These are phyloP conservation scores for Saccharomyces hybrid DNA, from an alignment of 1,139 yeast genomes.

Conservation along the genomic window DNA sequence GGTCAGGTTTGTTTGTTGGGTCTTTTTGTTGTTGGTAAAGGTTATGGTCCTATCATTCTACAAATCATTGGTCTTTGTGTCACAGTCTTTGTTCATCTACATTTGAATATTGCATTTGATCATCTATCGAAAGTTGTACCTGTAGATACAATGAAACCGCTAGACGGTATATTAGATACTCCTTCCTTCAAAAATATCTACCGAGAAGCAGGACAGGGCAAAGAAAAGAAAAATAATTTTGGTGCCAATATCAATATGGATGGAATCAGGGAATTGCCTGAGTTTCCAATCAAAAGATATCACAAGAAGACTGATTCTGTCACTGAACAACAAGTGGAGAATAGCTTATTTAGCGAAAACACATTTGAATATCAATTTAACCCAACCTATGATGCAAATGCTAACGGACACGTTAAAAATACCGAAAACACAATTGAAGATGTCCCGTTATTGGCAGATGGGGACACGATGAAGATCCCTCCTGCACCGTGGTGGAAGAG, in stretches of 20 bases:
- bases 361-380: slow-evolving; percentile 20
- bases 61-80: slow-evolving; percentile 57
- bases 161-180: slow-evolving; percentile 63
- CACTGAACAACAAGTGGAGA: slow-evolving; percentile 14
- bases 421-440: slow-evolving; percentile 10
- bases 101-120: slow-evolving; percentile 55
- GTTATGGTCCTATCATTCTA: slow-evolving; percentile 88
- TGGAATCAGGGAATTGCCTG: slow-evolving; percentile 24
- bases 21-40: slow-evolving; percentile 79
- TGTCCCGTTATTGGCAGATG: slow-evolving; percentile 46
- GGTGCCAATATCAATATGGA: slow-evolving; percentile 7
- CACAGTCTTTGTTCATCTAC: slow-evolving; percentile 60
- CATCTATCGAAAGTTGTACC: slow-evolving; percentile 54
- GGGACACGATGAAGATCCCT: slow-evolving; percentile 30
- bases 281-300: slow-evolving; percentile 25
- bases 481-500: slow-evolving; percentile 38
- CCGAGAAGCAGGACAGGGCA: not conserved
- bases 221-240: slow-evolving; percentile 1
- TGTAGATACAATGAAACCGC: slow-evolving; percentile 53
- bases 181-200: slow-evolving; percentile 38
- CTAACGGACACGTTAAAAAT: slow-evolving; percentile 5
- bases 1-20: slow-evolving; percentile 83
- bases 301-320: slow-evolving; percentile 15
- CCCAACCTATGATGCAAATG: slow-evolving; percentile 1
- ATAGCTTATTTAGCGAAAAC: slow-evolving; percentile 21